These are phyloP conservation scores for Fusarium equiseti DNA, from an alignment of 2,329 filamentous ascomycete genomes.

Conservation along the genomic window DNA sequence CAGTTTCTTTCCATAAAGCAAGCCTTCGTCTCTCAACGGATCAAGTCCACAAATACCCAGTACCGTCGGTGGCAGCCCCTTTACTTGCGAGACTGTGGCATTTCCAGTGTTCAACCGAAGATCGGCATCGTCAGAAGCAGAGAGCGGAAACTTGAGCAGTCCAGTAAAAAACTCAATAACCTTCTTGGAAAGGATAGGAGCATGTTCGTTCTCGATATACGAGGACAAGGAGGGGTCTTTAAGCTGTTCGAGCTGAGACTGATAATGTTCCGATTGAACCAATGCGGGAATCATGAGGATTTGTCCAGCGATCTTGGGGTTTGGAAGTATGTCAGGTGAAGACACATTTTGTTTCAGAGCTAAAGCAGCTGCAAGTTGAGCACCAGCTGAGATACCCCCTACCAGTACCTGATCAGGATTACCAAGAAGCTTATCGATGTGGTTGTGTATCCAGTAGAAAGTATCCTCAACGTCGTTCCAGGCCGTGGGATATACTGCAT, in stretches of 20 bases:
- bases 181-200: slow-evolving; percentile 61
- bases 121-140: slow-evolving; percentile 48
- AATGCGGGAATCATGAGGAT: slow-evolving; percentile 63
- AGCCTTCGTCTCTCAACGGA: slow-evolving; percentile 62
- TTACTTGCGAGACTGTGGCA: slow-evolving; percentile 50
- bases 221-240: slow-evolving; percentile 56
- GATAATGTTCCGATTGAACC: slow-evolving; percentile 33
- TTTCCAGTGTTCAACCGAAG: slow-evolving; percentile 54
- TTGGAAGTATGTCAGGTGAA: slow-evolving; percentile 24
- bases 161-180: slow-evolving; percentile 40
- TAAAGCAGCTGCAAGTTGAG: slow-evolving; percentile 56
- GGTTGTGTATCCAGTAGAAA: slow-evolving; percentile 63
- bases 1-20: slow-evolving; percentile 60
- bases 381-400: slow-evolving; percentile 63
- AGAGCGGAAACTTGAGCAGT: slow-evolving; percentile 43
- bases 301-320: slow-evolving; percentile 59
- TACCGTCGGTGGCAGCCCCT: slow-evolving; percentile 57
- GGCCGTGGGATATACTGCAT: slow-evolving; percentile 62
- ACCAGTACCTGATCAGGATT: slow-evolving; percentile 52
- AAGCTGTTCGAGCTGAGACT: slow-evolving; percentile 51
- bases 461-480: slow-evolving; percentile 67
- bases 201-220: slow-evolving; percentile 58
- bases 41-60: slow-evolving; percentile 61
- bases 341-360: slow-evolving; percentile 53
- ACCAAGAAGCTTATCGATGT: slow-evolving; percentile 27